A percentile compares a stretch with the other conserved stretches of the same genome.
Evolutionary conservation across 371 early-diverging fungal species (phyloP).

Genomic region (Fennellomyces sp.): DNA sequence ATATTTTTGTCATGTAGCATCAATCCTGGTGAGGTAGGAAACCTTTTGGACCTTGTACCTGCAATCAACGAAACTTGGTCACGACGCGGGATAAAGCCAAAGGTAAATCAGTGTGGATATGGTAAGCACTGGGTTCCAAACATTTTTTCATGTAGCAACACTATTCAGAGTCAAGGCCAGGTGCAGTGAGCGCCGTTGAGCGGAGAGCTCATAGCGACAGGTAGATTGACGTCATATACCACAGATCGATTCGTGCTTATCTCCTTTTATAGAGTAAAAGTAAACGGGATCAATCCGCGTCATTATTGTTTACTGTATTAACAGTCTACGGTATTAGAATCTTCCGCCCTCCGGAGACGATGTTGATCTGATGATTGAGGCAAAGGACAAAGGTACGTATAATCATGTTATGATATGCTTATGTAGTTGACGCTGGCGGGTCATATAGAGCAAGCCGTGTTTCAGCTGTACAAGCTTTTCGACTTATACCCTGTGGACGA

Average conservation of each 20-base stretch:
- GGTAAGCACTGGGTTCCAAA: not conserved
- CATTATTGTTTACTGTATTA: not conserved
- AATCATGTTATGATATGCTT: not conserved
- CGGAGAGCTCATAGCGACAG: constrained; percentile 51
- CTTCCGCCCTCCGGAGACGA: constrained; percentile 52
- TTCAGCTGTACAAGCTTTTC: constrained; percentile 46
- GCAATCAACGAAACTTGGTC: constrained; percentile 47
- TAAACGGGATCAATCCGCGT: not conserved
- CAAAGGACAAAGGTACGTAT: constrained; percentile 52
- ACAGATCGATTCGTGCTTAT: too few species aligned
- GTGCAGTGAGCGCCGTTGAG: constrained; percentile 38
- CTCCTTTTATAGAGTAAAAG: not conserved
- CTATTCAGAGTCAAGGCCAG: constrained; percentile 49
- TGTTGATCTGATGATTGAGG: constrained; percentile 61
- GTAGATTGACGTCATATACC: not conserved
- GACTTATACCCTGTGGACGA: constrained; percentile 37
- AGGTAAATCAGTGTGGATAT: too few species aligned
- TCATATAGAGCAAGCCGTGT: constrained; percentile 52
- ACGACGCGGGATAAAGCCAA: constrained; percentile 44
- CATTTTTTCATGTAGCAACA: constrained; percentile 36
- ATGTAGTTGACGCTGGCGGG: too few species aligned
- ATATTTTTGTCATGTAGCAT: constrained; percentile 21
- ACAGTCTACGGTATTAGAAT: constrained; percentile 12
- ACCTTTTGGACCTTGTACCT: constrained; percentile 25
- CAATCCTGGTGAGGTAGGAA: constrained; percentile 34